Conservation (phyloP, 345 rosid species). For the Salix caprea region DNA sequence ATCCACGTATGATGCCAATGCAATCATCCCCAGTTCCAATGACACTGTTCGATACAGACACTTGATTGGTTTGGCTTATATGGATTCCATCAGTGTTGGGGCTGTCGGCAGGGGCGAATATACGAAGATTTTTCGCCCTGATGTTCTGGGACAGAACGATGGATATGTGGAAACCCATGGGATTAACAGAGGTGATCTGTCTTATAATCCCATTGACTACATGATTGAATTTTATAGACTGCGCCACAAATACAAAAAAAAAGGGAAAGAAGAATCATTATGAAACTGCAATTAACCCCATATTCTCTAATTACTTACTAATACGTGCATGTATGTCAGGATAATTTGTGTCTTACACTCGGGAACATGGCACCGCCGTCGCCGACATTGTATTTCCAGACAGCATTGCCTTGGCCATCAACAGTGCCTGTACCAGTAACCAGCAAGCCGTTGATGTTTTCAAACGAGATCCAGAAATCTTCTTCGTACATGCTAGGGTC, state of each 20-base stretch:
- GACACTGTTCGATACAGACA: constrained; percentile 29
- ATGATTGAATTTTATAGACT: constrained; percentile 37
- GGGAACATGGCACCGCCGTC: constrained; percentile 15
- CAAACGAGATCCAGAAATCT: constrained; percentile 49
- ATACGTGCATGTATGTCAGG: neutral
- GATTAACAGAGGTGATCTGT: constrained; percentile 29
- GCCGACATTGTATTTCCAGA: constrained; percentile 39
- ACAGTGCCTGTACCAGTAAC: constrained; percentile 54
- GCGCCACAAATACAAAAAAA: constrained; percentile 7
- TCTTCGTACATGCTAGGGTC: constrained; percentile 25
- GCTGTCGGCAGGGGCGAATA: constrained; percentile 48
- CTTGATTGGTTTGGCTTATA: constrained; percentile 35
- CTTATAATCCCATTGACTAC: constrained; percentile 39
- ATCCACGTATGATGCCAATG: constrained; percentile 52
- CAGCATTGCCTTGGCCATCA: constrained; percentile 58
- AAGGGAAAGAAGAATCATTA: neutral
- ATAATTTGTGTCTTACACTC: neutral
- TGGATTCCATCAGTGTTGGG: constrained; percentile 73
- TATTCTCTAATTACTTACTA: neutral
- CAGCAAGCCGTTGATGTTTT: constrained; percentile 38
- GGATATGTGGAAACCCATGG: constrained; percentile 48
- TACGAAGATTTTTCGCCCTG: constrained; percentile 20
- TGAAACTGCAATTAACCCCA: neutral
- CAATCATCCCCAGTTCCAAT: constrained; percentile 63
- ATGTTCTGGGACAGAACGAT: constrained; percentile 31